Percentiles rank a stretch among this genome's conserved stretches.
These are phyloP conservation scores for Cyberlindnera japonica DNA, from an alignment of 805 yeast species.

Conservation along the genomic window DNA sequence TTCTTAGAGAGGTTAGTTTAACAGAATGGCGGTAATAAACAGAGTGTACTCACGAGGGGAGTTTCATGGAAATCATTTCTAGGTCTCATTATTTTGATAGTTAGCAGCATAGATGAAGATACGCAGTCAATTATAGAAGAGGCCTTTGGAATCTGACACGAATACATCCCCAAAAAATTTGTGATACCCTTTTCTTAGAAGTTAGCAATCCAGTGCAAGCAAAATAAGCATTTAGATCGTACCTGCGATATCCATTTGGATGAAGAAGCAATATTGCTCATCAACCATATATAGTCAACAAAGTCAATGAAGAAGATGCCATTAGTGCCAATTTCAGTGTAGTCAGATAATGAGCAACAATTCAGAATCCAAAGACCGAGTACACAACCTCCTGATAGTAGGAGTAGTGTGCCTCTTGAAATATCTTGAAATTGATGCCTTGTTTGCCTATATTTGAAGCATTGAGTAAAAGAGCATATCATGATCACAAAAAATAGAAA, in stretches of 20 bases:
- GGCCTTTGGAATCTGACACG: background rate
- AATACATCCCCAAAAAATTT: slow-evolving; percentile 12
- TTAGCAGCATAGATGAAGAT: background rate
- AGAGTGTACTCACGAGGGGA: slow-evolving; percentile 6
- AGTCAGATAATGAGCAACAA: background rate
- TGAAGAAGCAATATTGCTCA: slow-evolving; percentile 25
- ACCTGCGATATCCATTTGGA: slow-evolving; percentile 39
- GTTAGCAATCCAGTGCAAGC: background rate
- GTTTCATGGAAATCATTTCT: background rate
- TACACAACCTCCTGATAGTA: background rate
- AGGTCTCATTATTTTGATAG: background rate
- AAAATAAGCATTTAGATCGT: no score
- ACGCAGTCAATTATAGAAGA: slow-evolving; percentile 1
- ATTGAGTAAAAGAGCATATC: slow-evolving; percentile 28
- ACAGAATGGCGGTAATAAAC: background rate
- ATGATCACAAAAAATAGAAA: slow-evolving; percentile 11
- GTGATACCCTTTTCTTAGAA: slow-evolving; percentile 33
- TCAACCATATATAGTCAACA: slow-evolving; percentile 39
- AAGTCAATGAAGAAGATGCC: slow-evolving; percentile 39
- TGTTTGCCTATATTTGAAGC: slow-evolving; percentile 28
- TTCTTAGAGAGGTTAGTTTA: slow-evolving; percentile 1
- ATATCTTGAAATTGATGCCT: slow-evolving; percentile 36
- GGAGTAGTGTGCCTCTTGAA: slow-evolving; percentile 22
- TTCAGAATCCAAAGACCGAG: slow-evolving; percentile 3
- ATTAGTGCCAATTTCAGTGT: slow-evolving; percentile 25